A percentile compares a stretch with the other conserved stretches of the same genome.
phyloP scores from a whole-genome alignment of 768 basidiomycete genomes.

The Agrocybe chaxingu region DNA sequence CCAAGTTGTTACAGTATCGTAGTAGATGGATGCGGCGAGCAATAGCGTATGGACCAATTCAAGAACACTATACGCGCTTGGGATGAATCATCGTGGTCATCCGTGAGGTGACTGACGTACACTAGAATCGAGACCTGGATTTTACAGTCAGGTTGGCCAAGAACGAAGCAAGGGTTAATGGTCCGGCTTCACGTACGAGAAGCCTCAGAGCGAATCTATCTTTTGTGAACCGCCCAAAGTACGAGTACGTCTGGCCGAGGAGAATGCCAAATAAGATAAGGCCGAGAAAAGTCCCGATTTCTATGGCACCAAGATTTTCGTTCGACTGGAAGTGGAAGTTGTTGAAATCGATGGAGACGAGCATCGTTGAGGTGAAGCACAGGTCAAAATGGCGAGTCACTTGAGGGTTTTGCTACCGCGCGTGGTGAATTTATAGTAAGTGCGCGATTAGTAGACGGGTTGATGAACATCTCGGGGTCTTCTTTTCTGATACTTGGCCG shows the following conservation, averaged over 20 bases:
- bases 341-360: slow-evolving; percentile 1
- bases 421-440: too few relatives aligned
- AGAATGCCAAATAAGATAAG: slow-evolving; percentile 7
- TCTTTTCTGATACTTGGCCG: too few relatives aligned
- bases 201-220: slow-evolving; percentile 7
- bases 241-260: slow-evolving; percentile 8
- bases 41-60: slow-evolving; percentile 9
- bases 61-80: slow-evolving; percentile 7
- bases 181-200: not conserved
- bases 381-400: too few relatives aligned
- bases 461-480: too few relatives aligned
- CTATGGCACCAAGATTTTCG: slow-evolving; percentile 8
- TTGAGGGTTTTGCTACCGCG: too few relatives aligned
- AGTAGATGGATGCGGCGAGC: slow-evolving; percentile 15
- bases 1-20: slow-evolving; percentile 14
- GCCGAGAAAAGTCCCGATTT: slow-evolving; percentile 11
- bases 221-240: not conserved
- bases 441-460: too few relatives aligned
- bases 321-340: slow-evolving; percentile 4
- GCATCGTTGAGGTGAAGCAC: not conserved
- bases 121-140: slow-evolving; percentile 7
- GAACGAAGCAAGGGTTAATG: too few relatives aligned
- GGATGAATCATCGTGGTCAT: too few relatives aligned
- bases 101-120: not conserved
- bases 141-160: not conserved